These are phyloP conservation scores for Candida sanyaensis DNA, from an alignment of 1,139 yeast genomes.

Conservation along the genomic window DNA sequence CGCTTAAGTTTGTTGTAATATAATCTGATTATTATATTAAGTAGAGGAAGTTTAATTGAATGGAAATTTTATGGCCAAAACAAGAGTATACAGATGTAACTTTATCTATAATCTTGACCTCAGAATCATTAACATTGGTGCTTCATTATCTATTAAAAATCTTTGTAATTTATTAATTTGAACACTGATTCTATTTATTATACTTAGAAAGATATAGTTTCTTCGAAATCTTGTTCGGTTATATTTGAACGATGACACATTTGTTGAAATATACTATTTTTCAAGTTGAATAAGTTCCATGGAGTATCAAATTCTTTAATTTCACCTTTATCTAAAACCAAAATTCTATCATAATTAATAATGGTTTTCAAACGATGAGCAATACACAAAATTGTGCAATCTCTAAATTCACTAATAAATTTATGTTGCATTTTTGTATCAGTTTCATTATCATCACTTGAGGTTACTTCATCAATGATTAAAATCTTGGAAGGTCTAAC, in stretches of 20 bases:
- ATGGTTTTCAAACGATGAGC: constrained; percentile 45
- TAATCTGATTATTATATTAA: too few species aligned
- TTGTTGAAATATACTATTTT: constrained; percentile 38
- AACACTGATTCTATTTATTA: too few species aligned
- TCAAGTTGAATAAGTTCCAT: constrained; percentile 22
- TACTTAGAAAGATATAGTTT: background rate
- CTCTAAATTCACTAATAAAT: constrained; percentile 32
- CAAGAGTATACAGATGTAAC: too few species aligned
- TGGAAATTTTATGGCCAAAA: too few species aligned
- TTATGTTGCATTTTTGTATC: constrained; percentile 40
- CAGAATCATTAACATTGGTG: too few species aligned
- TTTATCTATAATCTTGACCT: too few species aligned
- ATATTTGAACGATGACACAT: constrained; percentile 66
- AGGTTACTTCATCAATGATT: constrained; percentile 45
- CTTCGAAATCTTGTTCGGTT: constrained; percentile 23
- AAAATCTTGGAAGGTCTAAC: constrained; percentile 39
- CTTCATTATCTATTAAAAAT: too few species aligned
- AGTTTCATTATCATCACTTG: constrained; percentile 45
- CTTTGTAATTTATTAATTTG: too few species aligned
- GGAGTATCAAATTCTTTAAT: constrained; percentile 63
- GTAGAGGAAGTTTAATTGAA: too few species aligned
- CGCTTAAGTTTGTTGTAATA: too few species aligned
- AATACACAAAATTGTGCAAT: constrained; percentile 43
- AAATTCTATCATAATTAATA: constrained; percentile 36
- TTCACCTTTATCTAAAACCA: constrained; percentile 52